A percentile compares a stretch with the other conserved stretches of the same genome.
Evolutionary conservation across 176 grass and related monocot species (phyloP).

Genomic region (Stipa capillata): DNA sequence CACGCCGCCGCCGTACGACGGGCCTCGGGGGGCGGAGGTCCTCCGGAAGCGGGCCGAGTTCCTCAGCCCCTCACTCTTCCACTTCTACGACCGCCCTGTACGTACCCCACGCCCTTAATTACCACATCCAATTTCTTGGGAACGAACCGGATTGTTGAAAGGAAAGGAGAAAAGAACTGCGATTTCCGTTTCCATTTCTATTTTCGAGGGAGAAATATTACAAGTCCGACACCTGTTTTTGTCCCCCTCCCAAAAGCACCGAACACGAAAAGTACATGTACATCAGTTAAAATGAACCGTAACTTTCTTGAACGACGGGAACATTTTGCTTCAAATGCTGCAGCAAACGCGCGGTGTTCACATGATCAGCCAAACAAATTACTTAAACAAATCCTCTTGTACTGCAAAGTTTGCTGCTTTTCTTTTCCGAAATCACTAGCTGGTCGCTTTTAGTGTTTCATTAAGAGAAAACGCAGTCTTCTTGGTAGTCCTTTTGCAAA

Average conservation of each 20-base stretch:
- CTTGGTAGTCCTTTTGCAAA: background rate
- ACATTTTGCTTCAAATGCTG: background rate
- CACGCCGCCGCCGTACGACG: constrained; percentile 68
- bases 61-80: constrained; percentile 84
- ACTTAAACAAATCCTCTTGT: background rate
- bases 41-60: constrained; percentile 67
- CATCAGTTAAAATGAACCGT: background rate
- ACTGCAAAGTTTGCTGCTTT: background rate
- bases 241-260: background rate
- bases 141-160: background rate
- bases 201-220: background rate
- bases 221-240: background rate
- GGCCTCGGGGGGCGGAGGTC: constrained; percentile 65
- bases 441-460: background rate
- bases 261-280: no score
- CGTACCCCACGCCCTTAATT: background rate
- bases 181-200: background rate
- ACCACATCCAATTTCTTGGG: background rate
- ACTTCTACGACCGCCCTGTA: constrained; percentile 84
- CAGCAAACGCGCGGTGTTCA: background rate
- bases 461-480: background rate
- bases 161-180: no score
- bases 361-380: background rate
- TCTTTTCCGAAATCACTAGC: background rate
- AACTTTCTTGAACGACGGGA: background rate